These are phyloP conservation scores for Silene coronaria DNA, from an alignment of 179 eudicot genomes.

Conservation along the genomic window DNA sequence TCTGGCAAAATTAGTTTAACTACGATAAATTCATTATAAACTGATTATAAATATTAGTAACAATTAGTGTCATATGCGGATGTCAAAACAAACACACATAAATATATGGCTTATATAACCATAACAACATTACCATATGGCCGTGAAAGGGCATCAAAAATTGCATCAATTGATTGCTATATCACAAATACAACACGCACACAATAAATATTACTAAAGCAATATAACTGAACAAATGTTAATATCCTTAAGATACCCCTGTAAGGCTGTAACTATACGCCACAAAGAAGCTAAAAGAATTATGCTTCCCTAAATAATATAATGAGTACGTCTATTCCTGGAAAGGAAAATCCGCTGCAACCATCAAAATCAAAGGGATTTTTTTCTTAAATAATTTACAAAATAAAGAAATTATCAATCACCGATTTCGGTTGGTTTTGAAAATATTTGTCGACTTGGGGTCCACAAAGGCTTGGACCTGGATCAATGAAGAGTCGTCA, in stretches of 20 bases:
- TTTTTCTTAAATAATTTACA: too few species aligned
- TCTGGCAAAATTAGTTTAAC: constrained; percentile 25
- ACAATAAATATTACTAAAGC: not conserved
- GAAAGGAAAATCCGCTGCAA: too few species aligned
- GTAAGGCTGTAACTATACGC: not conserved
- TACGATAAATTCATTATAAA: not conserved
- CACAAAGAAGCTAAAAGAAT: not conserved
- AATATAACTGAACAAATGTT: not conserved
- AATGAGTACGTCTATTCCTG: not conserved
- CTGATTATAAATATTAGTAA: not conserved
- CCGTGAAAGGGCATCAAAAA: not conserved
- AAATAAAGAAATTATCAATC: too few species aligned
- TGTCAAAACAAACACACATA: not conserved
- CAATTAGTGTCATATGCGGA: not conserved
- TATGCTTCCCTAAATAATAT: not conserved
- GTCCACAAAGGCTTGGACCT: too few species aligned
- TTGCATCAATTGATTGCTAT: not conserved
- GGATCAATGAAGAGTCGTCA: too few species aligned
- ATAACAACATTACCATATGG: not conserved
- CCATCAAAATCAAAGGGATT: too few species aligned
- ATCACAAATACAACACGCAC: not conserved
- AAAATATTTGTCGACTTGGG: too few species aligned
- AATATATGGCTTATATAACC: not conserved
- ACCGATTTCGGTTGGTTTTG: too few species aligned
- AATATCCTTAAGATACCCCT: not conserved